These are phyloP conservation scores for Penicillium brevicompactum DNA, from an alignment of 2,329 filamentous ascomycete genomes.

Conservation along the genomic window DNA sequence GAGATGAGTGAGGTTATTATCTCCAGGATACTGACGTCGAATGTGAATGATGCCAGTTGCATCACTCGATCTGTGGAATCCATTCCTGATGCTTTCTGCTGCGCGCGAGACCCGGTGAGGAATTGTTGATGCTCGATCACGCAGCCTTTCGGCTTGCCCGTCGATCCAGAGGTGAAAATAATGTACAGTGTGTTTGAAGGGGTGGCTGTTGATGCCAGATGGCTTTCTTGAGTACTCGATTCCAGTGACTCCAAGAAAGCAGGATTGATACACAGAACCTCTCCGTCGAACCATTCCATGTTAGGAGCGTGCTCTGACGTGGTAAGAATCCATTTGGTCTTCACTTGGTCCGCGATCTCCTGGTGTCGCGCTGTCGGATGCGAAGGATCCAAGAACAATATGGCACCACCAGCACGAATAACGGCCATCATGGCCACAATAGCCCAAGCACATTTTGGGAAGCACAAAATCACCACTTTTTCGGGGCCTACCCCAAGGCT, in stretches of 20 bases:
- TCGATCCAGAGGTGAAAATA: conserved; percentile 13
- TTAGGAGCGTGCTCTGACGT: neutral
- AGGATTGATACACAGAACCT: neutral
- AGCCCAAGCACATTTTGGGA: conserved; percentile 18
- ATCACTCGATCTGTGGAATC: conserved; percentile 5
- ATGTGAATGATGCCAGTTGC: conserved; percentile 42
- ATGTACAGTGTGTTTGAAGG: conserved; percentile 6
- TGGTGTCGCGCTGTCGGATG: conserved; percentile 1
- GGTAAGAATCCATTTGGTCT: too few relatives aligned
- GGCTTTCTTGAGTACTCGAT: neutral
- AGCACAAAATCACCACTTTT: conserved; percentile 26
- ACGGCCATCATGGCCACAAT: conserved; percentile 20
- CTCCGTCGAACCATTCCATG: neutral
- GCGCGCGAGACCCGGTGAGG: neutral
- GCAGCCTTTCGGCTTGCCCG: conserved; percentile 14
- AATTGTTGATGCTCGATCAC: conserved; percentile 8
- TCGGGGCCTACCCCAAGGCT: neutral
- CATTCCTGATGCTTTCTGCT: neutral
- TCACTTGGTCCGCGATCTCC: neutral
- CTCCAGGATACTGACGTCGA: conserved; percentile 40
- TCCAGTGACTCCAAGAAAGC: neutral
- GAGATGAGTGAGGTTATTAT: conserved; percentile 30
- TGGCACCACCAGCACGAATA: conserved; percentile 13
- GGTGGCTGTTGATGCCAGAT: neutral
- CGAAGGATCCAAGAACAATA: conserved; percentile 5